Conservation (phyloP, 345 rosid genomes). For the Rhizophora mangle region DNA sequence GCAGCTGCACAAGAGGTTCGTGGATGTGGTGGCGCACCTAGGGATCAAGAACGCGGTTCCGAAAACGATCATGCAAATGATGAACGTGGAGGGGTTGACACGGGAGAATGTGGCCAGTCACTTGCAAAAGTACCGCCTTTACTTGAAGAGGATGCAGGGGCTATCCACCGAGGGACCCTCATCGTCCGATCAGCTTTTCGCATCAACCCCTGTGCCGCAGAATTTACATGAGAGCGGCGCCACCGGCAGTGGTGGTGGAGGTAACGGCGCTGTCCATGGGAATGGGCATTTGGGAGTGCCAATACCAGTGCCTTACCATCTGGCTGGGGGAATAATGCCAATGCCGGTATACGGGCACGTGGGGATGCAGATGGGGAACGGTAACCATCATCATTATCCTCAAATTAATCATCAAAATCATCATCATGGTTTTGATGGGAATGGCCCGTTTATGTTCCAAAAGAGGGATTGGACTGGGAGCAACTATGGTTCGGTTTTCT, state of each 20-base stretch:
- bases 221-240: slow-evolving; percentile 45
- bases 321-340: slow-evolving; percentile 43
- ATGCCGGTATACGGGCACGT: slow-evolving; percentile 67
- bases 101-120: slow-evolving; percentile 96
- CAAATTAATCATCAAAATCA: background rate
- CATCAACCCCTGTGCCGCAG: slow-evolving; percentile 70
- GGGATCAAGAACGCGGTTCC: slow-evolving; percentile 95
- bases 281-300: slow-evolving; percentile 46
- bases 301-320: slow-evolving; percentile 10
- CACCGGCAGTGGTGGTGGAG: background rate
- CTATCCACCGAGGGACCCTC: slow-evolving; percentile 55
- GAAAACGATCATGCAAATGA: slow-evolving; percentile 94
- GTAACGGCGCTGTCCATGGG: background rate
- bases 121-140: slow-evolving; percentile 84
- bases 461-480: slow-evolving; percentile 57
- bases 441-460: slow-evolving; percentile 51
- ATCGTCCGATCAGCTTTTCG: slow-evolving; percentile 75
- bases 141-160: slow-evolving; percentile 89
- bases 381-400: slow-evolving; percentile 9
- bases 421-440: slow-evolving; percentile 43
- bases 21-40: slow-evolving; percentile 80
- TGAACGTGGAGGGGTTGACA: slow-evolving; percentile 95
- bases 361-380: slow-evolving; percentile 46
- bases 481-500: slow-evolving; percentile 49
- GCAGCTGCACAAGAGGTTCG: slow-evolving; percentile 90